Conservation (phyloP, 148 eudicot species). For the Camellia japonica region DNA sequence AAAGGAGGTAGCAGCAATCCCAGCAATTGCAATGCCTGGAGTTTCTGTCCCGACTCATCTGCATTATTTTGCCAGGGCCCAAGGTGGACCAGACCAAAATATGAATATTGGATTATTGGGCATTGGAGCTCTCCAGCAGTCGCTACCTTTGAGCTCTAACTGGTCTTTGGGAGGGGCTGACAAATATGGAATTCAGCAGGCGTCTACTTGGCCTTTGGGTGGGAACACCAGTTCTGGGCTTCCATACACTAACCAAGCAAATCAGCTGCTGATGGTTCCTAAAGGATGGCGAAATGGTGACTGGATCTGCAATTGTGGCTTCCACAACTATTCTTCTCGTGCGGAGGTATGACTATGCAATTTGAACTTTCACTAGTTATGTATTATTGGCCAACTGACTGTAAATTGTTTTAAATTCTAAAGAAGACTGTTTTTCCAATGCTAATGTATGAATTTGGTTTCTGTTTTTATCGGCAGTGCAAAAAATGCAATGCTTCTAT, state of each 20-base stretch:
- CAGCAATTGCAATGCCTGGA: conserved; percentile 69
- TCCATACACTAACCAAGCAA: conserved; percentile 29
- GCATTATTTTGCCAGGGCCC: conserved; percentile 52
- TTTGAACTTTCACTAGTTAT: not conserved
- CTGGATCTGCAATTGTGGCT: conserved; percentile 80
- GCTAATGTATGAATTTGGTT: conserved; percentile 15
- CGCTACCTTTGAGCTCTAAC: conserved; percentile 42
- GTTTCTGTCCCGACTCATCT: conserved; percentile 51
- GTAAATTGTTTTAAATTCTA: not conserved
- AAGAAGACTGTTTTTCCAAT: not conserved
- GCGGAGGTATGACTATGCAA: conserved; percentile 37
- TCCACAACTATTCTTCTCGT: conserved; percentile 80
- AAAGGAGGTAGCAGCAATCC: conserved; percentile 79
- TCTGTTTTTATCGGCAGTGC: conserved; percentile 48
- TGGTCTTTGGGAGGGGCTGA: conserved; percentile 46
- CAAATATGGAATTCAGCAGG: conserved; percentile 32
- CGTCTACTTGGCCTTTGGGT: conserved; percentile 36
- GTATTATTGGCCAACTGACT: not conserved
- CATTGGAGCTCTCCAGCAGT: conserved; percentile 38
- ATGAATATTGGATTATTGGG: conserved; percentile 37
- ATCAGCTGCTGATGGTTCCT: conserved; percentile 35
- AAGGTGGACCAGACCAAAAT: conserved; percentile 47
- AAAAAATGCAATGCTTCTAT: conserved; percentile 65
- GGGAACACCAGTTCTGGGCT: conserved; percentile 27
- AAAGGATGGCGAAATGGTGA: conserved; percentile 84